Evolutionary conservation across 768 basidiomycete genomes (phyloP).

Genomic region (Agrocybe praecox): DNA sequence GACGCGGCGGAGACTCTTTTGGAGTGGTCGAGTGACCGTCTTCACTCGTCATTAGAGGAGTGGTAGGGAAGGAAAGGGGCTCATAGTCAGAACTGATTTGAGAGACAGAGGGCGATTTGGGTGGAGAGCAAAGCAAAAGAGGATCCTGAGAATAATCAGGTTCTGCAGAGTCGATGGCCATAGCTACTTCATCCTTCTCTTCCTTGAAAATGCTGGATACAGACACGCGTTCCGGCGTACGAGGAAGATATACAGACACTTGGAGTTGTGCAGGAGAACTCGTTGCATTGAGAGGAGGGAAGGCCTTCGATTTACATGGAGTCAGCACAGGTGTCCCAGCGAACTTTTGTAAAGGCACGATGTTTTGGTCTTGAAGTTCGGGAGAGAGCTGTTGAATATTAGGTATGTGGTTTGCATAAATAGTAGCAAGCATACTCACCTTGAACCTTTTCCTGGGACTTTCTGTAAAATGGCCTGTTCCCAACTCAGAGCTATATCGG

Average conservation of each 20-base stretch:
- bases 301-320: constrained; percentile 13
- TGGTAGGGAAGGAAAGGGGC: not conserved
- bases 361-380: not conserved
- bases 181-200: not conserved
- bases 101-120: not conserved
- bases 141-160: constrained; percentile 11
- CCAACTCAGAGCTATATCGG: not conserved
- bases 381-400: not conserved
- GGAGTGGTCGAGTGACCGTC: not conserved
- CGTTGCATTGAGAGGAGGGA: constrained; percentile 4
- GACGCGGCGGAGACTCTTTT: not conserved
- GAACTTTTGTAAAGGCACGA: not conserved
- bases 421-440: not conserved
- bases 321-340: not conserved
- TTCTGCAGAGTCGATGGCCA: not conserved
- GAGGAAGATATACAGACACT: constrained; percentile 9
- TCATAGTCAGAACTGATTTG: not conserved
- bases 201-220: not conserved
- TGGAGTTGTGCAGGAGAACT: constrained; percentile 6
- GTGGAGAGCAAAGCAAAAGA: constrained; percentile 11
- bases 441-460: constrained; percentile 8
- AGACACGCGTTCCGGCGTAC: constrained; percentile 1
- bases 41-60: not conserved
- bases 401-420: not conserved
- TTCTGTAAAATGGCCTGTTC: not conserved